Evolutionary conservation across 441 rosid species (phyloP).

Genomic region (Capsella rubella): DNA sequence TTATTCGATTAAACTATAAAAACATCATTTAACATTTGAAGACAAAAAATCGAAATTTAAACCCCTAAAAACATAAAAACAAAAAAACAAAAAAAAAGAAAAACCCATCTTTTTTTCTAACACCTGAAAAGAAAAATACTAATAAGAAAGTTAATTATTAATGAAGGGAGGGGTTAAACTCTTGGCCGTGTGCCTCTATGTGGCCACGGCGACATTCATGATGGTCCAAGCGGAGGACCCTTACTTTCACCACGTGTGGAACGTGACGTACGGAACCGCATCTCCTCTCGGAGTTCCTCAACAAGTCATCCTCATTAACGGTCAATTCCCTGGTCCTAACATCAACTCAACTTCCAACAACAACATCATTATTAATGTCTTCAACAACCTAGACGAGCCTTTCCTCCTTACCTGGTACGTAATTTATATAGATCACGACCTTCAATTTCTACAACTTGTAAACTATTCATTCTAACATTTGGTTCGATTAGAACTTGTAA

Average conservation of each 20-base stretch:
- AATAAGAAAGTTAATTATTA: not conserved
- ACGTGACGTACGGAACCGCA: constrained; percentile 69
- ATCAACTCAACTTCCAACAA: constrained; percentile 71
- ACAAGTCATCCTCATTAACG: constrained; percentile 68
- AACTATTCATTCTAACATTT: not conserved
- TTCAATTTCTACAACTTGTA: not conserved
- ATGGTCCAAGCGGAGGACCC: constrained; percentile 64
- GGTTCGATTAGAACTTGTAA: not conserved
- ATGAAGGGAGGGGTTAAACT: constrained; percentile 49
- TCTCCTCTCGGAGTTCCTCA: constrained; percentile 70
- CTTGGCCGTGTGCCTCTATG: constrained; percentile 39
- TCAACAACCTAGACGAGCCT: constrained; percentile 74
- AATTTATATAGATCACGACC: not conserved
- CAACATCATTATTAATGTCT: constrained; percentile 64
- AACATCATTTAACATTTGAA: constrained; percentile 27
- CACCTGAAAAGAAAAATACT: constrained; percentile 1
- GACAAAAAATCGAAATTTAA: constrained; percentile 14
- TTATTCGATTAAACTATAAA: constrained; percentile 29
- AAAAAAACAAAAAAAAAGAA: not conserved
- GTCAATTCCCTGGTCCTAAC: constrained; percentile 71
- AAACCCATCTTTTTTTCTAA: not conserved
- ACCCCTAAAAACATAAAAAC: constrained; percentile 20
- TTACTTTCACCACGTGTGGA: constrained; percentile 66
- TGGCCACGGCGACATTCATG: constrained; percentile 37
- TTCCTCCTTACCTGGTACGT: constrained; percentile 63